Evolutionary conservation across 768 basidiomycete genomes (phyloP), one percentile per base, ranked within the genome.

Genomic region (Lentinula raphanica): DNA sequence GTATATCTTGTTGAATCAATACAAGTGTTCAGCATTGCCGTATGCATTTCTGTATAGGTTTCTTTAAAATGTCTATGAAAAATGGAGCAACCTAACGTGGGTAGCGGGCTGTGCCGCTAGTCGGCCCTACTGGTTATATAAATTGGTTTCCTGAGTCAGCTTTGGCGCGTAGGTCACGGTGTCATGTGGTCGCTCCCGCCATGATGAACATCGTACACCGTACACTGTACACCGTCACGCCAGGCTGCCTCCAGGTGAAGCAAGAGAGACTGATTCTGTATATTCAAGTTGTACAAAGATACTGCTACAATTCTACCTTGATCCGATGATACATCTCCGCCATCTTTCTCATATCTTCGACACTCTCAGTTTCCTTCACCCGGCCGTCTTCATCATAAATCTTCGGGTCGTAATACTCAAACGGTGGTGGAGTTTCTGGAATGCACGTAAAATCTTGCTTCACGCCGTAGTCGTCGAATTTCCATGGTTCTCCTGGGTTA

Each of bases 391-490:
- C 63, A n/a, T 72, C 69, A 60, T 71, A 76, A 27, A 68, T 63
- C 19, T 63, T 64, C 58, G 71, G 64, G 0, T 69, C 74, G 1
- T 59, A 55, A 57, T 79, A 80, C 61, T 72, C 70, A 49, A 79
- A 77, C 40, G 72, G 70, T 17, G 70, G 65, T 0, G 76, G 71
- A 2, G 62, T 55, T n/a, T 60, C 60, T 0, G 78, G 79, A 5
- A 77, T 42, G 57, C 78, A 80, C 44, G 77, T 65, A 7, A 61
- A 70, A 0, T 70, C 70, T 38, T 62, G 71, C 60, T 72, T 71
- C 46, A 85, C 84, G 4, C 80, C 81, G 62, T 83, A 78, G 61
- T 86, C 81, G 27, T 86, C 78, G 58, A 68, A 77, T 0, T 64
- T 55, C 65, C 74, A 83, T 2, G 72, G 60, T 1, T 71, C 72